Conservation (phyloP, 306 rosid genomes). For the Castanea crenata region DNA sequence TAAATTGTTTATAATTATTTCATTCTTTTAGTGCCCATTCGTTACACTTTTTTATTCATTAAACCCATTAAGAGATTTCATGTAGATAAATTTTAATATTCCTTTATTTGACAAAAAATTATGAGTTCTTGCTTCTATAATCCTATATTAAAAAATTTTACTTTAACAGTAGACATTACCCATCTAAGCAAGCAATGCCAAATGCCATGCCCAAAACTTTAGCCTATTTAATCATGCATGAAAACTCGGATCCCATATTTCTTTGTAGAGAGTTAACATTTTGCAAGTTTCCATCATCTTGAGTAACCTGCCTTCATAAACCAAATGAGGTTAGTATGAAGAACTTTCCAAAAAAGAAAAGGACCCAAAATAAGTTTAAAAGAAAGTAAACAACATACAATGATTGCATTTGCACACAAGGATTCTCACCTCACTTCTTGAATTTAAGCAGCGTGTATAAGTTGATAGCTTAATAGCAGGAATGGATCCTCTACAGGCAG, state of each 20-base stretch:
- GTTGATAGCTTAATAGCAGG: conserved; percentile 75
- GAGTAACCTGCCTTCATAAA: conserved; percentile 43
- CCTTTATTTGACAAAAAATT: too few relatives aligned
- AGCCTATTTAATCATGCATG: conserved; percentile 81
- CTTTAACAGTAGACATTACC: conserved; percentile 36
- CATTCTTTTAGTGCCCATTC: too few relatives aligned
- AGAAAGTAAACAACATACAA: background rate
- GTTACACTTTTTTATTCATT: too few relatives aligned
- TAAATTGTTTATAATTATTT: too few relatives aligned
- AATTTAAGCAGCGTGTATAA: conserved; percentile 67
- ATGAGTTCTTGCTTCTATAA: too few relatives aligned
- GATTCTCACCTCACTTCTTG: conserved; percentile 51
- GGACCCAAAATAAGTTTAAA: conserved; percentile 1
- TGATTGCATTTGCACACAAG: background rate
- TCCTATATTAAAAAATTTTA: background rate
- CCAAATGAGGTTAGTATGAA: conserved; percentile 13
- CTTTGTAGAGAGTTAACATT: conserved; percentile 48
- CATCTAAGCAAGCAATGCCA: conserved; percentile 73
- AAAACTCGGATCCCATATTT: conserved; percentile 78
- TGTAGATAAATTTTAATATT: too few relatives aligned
- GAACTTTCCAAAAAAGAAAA: background rate
- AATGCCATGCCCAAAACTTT: conserved; percentile 65
- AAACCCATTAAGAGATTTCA: too few relatives aligned
- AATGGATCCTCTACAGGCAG: conserved; percentile 69
- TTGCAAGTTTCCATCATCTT: conserved; percentile 31